A percentile compares a stretch with the other conserved stretches of the same genome.
Evolutionary conservation across 257 asterid genomes (phyloP).

Genomic region (Euphrasia confusa): DNA sequence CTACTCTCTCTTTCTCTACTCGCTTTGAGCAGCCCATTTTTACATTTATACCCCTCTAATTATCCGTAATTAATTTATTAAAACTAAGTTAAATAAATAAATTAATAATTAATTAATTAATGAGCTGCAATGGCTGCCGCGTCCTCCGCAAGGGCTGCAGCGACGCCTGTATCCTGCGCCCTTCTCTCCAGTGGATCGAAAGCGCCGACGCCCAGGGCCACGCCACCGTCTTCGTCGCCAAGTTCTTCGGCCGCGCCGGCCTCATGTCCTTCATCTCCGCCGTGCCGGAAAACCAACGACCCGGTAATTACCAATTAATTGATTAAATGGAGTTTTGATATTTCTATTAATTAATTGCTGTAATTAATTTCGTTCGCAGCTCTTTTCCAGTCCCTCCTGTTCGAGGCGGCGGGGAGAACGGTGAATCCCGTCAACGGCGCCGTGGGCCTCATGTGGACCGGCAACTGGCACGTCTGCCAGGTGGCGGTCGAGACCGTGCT

Average conservation of each 20-base stretch:
- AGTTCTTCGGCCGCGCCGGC: slow-evolving; percentile 90
- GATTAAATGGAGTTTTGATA: neutral
- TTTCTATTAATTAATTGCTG: too few species aligned
- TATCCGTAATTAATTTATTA: neutral
- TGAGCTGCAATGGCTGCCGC: slow-evolving; percentile 91
- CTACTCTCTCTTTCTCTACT: neutral
- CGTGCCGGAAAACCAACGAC: slow-evolving; percentile 62
- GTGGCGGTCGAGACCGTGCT: slow-evolving; percentile 82
- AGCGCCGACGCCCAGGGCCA: slow-evolving; percentile 72
- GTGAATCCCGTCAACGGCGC: slow-evolving; percentile 84
- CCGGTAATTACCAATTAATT: slow-evolving; percentile 37
- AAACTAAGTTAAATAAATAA: neutral
- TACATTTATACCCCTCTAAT: neutral
- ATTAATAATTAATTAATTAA: slow-evolving; percentile 7
- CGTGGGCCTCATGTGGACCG: slow-evolving; percentile 67
- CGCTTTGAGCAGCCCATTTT: neutral
- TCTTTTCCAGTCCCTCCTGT: slow-evolving; percentile 65
- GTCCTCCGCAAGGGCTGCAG: slow-evolving; percentile 86
- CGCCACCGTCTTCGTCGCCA: slow-evolving; percentile 82
- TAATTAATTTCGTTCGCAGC: slow-evolving; percentile 35
- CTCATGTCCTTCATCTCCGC: slow-evolving; percentile 80
- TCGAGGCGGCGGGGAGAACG: slow-evolving; percentile 85
- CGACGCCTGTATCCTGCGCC: slow-evolving; percentile 63
- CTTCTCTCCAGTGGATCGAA: slow-evolving; percentile 50
- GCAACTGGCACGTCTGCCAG: slow-evolving; percentile 82